A percentile compares a stretch with the other conserved stretches of the same genome.
Conservation (phyloP, 2,329 filamentous ascomycete genomes). For the Chaetomium strumarium region DNA sequence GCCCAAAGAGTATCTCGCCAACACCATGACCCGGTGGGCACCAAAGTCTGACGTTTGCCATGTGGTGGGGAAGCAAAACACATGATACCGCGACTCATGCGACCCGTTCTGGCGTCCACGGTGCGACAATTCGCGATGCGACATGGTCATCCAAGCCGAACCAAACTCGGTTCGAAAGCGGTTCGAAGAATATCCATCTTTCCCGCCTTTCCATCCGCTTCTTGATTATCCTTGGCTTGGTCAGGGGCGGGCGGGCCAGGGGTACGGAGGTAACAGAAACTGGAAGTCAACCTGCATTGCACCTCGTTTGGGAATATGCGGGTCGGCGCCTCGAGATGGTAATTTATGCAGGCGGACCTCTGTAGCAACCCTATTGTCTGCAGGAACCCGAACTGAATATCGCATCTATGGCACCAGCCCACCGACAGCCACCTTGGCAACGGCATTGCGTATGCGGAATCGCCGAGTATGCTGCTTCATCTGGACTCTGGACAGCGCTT, state of each 20-base stretch:
- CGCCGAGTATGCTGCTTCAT: neutral
- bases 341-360: slow-evolving; percentile 17
- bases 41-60: slow-evolving; percentile 3
- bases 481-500: neutral
- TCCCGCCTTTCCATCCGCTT: slow-evolving; percentile 15
- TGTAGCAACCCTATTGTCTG: slow-evolving; percentile 14
- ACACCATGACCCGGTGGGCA: too few relatives aligned
- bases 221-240: slow-evolving; percentile 14
- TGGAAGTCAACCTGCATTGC: slow-evolving; percentile 9
- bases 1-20: too few relatives aligned
- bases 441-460: neutral
- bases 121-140: slow-evolving; percentile 11
- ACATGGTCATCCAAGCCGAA: slow-evolving; percentile 22
- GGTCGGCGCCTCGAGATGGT: slow-evolving; percentile 2
- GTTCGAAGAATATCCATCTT: slow-evolving; percentile 19
- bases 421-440: neutral
- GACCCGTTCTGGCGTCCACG: slow-evolving; percentile 22
- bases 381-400: slow-evolving; percentile 11
- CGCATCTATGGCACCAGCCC: neutral
- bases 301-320: slow-evolving; percentile 16
- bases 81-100: slow-evolving; percentile 25
- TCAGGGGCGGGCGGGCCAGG: slow-evolving; percentile 8
- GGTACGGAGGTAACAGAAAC: neutral
- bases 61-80: slow-evolving; percentile 13
- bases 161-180: slow-evolving; percentile 17